Evolutionary conservation across 78 protist genomes (phyloP), one percentile per base, ranked within the genome.

Genomic region (Planoprotostelium fungivorum): DNA sequence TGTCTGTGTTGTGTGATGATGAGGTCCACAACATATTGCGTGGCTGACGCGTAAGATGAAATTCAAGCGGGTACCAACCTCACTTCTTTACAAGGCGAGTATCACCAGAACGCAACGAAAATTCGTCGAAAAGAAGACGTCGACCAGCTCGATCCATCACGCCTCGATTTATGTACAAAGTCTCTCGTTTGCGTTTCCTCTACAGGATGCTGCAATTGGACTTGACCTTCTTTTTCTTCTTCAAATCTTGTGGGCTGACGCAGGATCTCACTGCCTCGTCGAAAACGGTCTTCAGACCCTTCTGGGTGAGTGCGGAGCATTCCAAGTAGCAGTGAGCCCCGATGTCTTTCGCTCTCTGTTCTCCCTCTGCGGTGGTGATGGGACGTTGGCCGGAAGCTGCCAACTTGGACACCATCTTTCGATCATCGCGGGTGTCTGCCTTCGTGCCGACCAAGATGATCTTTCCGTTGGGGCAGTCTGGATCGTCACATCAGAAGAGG

Each of bases 241-340:
- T 51, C 73, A 16, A 25, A 51, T 51, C n/a, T n/a, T n/a, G n/a
- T n/a, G n/a, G n/a, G n/a, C n/a, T n/a, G n/a, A n/a, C n/a, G n/a
- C n/a, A n/a, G n/a, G n/a, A n/a, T n/a, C n/a, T n/a, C n/a, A n/a
- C n/a, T n/a, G n/a, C n/a, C n/a, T n/a, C n/a, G n/a, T n/a, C n/a
- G n/a, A n/a, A n/a, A 34, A 98, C 98, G 25, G 83, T 89, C 90
- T 96, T 96, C 31, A 99, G 94, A 86, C 94, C 96, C 38, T 92
- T 36, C 91, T 96, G 98, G 38, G 97, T 97, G n/a, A 94, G 88
- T 29, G 99, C 99, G 0, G 98, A 95, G 94, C 99, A 98, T 35
- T 97, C 98, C 91, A 97, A 38, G 92, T 97, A 96, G 35, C 92
- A 91, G 83, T 51, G 91, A 29, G 98, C 98, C 38, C 63, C 88